These are phyloP conservation scores for Serpula lacrymans DNA, from an alignment of 768 basidiomycete species.

Conservation along the genomic window DNA sequence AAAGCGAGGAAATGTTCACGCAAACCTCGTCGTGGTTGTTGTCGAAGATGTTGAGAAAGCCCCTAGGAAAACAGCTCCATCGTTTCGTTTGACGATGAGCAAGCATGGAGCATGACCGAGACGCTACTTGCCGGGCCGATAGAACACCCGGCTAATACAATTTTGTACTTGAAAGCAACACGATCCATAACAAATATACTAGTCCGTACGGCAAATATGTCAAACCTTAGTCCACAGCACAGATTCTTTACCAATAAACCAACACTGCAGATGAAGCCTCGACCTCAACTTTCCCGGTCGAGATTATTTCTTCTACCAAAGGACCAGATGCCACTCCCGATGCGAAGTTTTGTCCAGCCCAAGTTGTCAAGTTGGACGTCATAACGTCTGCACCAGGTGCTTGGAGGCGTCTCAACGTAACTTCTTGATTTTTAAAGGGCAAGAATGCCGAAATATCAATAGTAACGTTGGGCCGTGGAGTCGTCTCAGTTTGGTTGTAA, in stretches of 20 bases:
- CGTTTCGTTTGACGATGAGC: not conserved
- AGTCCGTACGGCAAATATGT: too few species aligned
- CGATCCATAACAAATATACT: too few species aligned
- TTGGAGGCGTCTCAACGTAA: conserved; percentile 40
- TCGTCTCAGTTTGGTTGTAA: conserved; percentile 44
- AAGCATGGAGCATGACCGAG: too few species aligned
- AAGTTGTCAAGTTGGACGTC: conserved; percentile 40
- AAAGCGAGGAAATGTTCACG: not conserved
- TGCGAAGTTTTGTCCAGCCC: conserved; percentile 47
- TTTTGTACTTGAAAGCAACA: too few species aligned
- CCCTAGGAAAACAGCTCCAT: too few species aligned
- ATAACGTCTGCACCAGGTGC: conserved; percentile 49
- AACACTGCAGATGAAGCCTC: conserved; percentile 37
- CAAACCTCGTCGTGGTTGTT: too few species aligned
- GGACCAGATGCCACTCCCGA: conserved; percentile 37
- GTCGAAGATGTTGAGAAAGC: too few species aligned
- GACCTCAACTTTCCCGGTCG: conserved; percentile 30
- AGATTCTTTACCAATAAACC: conserved; percentile 24
- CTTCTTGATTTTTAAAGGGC: conserved; percentile 16
- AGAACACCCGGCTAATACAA: too few species aligned
- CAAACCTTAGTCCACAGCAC: too few species aligned
- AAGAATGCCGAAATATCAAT: conserved; percentile 47
- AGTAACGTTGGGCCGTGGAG: conserved; percentile 37
- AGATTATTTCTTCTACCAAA: conserved; percentile 36
- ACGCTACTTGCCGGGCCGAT: too few species aligned